A percentile compares a stretch with the other conserved stretches of the same genome.
Conservation (phyloP, 257 asterid species). For the Nicotiana benthamiana region DNA sequence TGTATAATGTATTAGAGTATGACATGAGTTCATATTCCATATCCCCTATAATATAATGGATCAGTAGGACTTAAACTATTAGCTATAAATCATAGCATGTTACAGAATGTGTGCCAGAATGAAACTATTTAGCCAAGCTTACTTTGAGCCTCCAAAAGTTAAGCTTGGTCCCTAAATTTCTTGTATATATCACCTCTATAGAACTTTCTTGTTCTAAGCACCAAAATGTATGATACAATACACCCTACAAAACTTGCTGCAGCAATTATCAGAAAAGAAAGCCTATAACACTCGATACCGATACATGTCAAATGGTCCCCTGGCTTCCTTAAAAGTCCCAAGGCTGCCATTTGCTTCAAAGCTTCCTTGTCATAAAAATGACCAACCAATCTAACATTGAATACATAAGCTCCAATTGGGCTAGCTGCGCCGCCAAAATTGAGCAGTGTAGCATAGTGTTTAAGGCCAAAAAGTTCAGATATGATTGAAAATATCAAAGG, state of each 20-base stretch:
- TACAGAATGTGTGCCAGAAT: not conserved
- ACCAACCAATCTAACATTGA: slow-evolving; percentile 13
- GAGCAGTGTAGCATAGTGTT: slow-evolving; percentile 61
- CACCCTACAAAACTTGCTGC: slow-evolving; percentile 58
- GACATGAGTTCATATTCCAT: slow-evolving; percentile 6
- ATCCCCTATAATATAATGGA: too few relatives aligned
- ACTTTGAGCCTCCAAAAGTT: not conserved
- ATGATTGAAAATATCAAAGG: slow-evolving; percentile 66
- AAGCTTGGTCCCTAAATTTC: slow-evolving; percentile 40
- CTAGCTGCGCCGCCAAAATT: slow-evolving; percentile 46
- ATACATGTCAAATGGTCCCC: slow-evolving; percentile 52
- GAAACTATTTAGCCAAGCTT: not conserved
- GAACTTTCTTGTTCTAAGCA: slow-evolving; percentile 52
- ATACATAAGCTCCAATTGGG: slow-evolving; percentile 13
- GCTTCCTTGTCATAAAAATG: slow-evolving; percentile 14
- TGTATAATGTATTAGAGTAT: not conserved
- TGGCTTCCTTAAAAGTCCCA: not conserved
- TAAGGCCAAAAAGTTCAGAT: slow-evolving; percentile 68
- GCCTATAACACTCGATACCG: slow-evolving; percentile 43
- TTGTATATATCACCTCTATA: slow-evolving; percentile 65
- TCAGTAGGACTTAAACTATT: too few relatives aligned
- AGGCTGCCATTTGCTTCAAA: slow-evolving; percentile 1
- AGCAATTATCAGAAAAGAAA: slow-evolving; percentile 55
- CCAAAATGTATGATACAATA: slow-evolving; percentile 46
- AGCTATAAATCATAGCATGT: not conserved